Base-by-base conservation (phyloP, 208 protist genomes). In the Spongospora subterranea region DNA sequence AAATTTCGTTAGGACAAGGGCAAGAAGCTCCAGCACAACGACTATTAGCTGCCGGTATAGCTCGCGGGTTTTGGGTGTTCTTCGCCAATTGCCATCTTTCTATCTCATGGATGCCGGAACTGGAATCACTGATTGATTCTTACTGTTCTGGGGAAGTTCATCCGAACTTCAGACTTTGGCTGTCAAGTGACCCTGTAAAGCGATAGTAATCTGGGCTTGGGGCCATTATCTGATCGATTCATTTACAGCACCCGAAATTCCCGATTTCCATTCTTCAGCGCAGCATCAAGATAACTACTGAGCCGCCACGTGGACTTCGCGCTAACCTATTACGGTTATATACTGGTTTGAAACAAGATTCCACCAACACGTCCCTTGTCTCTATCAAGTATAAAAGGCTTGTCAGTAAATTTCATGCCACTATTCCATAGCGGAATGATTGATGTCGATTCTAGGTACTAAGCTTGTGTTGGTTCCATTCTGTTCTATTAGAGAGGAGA, bases 51-150 rank as follows among this genome's bases (percentile, higher is more conserved):
- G 95, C 98, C 91, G 97, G 95, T 93, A 95, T 96, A 54, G 94
- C 96, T 91, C 96, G 95, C 13, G 98, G 98, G 45, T 96, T 97
- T 53, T 99, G 98, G 98, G 97, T 99, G 0, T 99, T 99, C 94
- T 93, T 99, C 64, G 97, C 97, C 66, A 99, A 99, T 95, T 99
- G 98, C 94, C 98, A 99, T 92, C 92, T 99, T 32, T 98, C 98
- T 95, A 95, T 99, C 41, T 97, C 95, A 71, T 99, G 97, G 97
- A 95, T 99, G 88, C 92, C 96, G 39, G 95, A 97, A 91, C 94
- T 99, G 64, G 98, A 99, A 95, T 98, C 98, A 94, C 96, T 99
- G 77, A 97, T 99, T 91, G 98, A 98, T 64, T 94, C 96, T 43
- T 93, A 98, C 35, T 93, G 92, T 38, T 94, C 96, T 43, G 60